Evolutionary conservation across 2,329 filamentous ascomycete genomes (phyloP).

Genomic region (Aureobasidium pullulans): DNA sequence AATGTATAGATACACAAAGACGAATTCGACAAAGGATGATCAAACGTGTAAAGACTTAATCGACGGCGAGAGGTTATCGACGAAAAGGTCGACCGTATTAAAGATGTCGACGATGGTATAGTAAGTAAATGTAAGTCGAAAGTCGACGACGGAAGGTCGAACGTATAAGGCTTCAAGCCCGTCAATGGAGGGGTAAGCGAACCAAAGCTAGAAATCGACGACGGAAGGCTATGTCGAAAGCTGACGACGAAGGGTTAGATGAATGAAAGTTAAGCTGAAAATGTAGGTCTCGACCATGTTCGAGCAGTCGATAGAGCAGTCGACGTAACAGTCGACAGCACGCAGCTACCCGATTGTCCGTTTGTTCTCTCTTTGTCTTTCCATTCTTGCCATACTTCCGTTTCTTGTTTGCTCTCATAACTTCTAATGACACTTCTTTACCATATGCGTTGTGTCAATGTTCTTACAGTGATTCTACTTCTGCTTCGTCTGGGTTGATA

Average conservation of each 20-base stretch:
- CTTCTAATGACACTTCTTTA: neutral
- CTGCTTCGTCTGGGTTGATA: no score
- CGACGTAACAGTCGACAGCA: neutral
- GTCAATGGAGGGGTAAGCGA: neutral
- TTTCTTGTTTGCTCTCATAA: neutral
- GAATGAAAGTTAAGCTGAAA: neutral
- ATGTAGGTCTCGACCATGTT: neutral
- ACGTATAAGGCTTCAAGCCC: neutral
- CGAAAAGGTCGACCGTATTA: no score
- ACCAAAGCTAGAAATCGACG: neutral
- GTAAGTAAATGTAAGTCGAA: no score
- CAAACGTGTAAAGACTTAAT: no score
- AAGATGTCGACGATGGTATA: no score
- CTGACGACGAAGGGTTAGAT: neutral
- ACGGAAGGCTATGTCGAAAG: neutral
- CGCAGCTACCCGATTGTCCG: neutral
- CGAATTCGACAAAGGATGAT: no score
- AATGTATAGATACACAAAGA: no score
- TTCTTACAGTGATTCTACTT: no score
- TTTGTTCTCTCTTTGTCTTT: neutral
- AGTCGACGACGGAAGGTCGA: no score
- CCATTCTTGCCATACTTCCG: no score
- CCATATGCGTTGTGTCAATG: no score
- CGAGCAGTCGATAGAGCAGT: neutral
- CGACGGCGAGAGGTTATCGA: no score